Percentiles rank a stretch among this genome's conserved stretches.
phyloP scores from a whole-genome alignment of 2,329 filamentous ascomycete species.

The Cercospora sojina region DNA sequence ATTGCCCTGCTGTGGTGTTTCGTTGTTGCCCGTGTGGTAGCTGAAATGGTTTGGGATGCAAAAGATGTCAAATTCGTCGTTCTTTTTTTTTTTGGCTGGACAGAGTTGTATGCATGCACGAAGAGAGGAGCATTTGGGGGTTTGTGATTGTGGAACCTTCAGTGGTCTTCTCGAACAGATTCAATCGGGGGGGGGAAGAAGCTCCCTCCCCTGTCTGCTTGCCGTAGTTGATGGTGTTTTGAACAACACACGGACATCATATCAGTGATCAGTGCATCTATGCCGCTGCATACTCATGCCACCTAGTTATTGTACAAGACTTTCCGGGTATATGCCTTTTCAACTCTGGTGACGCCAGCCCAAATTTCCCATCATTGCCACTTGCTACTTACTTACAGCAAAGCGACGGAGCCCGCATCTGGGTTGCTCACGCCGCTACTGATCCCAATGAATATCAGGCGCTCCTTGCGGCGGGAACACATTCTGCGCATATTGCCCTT shows the following conservation, averaged over 20 bases:
- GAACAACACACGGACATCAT: not conserved
- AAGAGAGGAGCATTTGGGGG: too few relatives aligned
- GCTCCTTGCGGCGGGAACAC: constrained; percentile 6
- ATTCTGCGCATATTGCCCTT: not conserved
- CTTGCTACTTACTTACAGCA: not conserved
- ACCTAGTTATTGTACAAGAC: not conserved
- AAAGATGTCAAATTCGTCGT: too few relatives aligned
- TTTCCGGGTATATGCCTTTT: not conserved
- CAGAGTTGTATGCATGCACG: too few relatives aligned
- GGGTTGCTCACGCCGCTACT: not conserved
- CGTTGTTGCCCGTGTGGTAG: not conserved
- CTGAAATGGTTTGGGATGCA: too few relatives aligned
- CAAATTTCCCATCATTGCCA: too few relatives aligned
- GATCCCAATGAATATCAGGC: constrained; percentile 4
- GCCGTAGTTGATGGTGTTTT: not conserved
- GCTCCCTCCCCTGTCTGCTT: too few relatives aligned
- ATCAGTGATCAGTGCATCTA: not conserved
- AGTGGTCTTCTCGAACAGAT: too few relatives aligned
- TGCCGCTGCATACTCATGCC: not conserved
- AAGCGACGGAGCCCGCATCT: not conserved
- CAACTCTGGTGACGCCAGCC: not conserved
- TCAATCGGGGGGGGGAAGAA: too few relatives aligned
- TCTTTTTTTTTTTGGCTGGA: too few relatives aligned
- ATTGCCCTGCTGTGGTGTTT: not conserved
- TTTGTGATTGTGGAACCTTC: too few relatives aligned